A percentile compares a stretch with the other conserved stretches of the same genome.
Conservation (phyloP, 2,329 filamentous ascomycete species). For the Ciborinia camelliae region DNA sequence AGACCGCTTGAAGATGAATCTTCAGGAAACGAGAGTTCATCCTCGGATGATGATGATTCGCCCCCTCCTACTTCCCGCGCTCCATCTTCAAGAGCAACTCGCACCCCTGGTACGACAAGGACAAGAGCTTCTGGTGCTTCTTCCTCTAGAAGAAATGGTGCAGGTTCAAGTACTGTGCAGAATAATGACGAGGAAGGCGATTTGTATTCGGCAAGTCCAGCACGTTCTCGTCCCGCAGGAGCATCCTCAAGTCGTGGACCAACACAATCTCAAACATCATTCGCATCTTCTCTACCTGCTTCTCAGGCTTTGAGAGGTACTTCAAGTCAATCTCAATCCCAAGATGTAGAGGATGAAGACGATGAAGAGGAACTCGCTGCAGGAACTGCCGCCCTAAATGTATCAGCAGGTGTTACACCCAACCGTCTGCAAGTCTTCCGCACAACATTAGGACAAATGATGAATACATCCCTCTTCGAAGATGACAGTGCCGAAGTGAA, state of each 20-base stretch:
- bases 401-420: slow-evolving; percentile 40
- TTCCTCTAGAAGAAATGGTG: slow-evolving; percentile 34
- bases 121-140: slow-evolving; percentile 28
- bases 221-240: slow-evolving; percentile 25
- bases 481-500: slow-evolving; percentile 79
- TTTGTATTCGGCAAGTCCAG: slow-evolving; percentile 37
- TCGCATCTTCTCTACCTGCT: slow-evolving; percentile 41
- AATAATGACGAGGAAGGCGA: slow-evolving; percentile 40
- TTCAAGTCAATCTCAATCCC: slow-evolving; percentile 27
- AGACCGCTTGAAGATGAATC: slow-evolving; percentile 55
- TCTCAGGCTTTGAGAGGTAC: slow-evolving; percentile 35
- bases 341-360: slow-evolving; percentile 28
- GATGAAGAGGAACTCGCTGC: slow-evolving; percentile 17
- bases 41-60: slow-evolving; percentile 36
- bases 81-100: slow-evolving; percentile 36
- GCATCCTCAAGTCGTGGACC: slow-evolving; percentile 15
- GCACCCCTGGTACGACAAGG: slow-evolving; percentile 37
- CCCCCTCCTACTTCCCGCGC: slow-evolving; percentile 26
- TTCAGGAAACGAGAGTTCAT: slow-evolving; percentile 58
- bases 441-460: slow-evolving; percentile 74
- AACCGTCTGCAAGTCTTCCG: slow-evolving; percentile 73
- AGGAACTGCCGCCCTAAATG: slow-evolving; percentile 31
- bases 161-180: background rate
- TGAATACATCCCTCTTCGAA: slow-evolving; percentile 78
- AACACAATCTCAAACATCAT: slow-evolving; percentile 39